Base-by-base conservation (phyloP, 345 rosid genomes). In the Rubroshorea leprosula region DNA sequence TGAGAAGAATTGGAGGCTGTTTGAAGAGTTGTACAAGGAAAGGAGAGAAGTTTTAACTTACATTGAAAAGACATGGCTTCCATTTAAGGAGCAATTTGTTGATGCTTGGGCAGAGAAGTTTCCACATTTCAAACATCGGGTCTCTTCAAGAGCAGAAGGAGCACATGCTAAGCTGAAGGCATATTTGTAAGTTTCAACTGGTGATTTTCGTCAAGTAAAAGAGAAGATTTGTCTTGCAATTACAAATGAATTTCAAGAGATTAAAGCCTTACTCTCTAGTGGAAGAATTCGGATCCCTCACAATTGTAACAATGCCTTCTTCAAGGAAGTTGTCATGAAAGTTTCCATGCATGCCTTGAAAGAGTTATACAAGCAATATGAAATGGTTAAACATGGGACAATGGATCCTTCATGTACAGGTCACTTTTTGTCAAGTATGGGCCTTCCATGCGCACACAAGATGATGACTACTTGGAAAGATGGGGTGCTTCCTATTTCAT, bases 201-300 rank as follows among this genome's bases (percentile, higher is more conserved):
- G 56, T 35, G 23, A 35, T 38, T 17, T 61, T 35, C 25, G 22
- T 3, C n/a, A 21, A 11, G 22, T n/a, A n/a, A n/a, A n/a, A n/a
- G n/a, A n/a, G n/a, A n/a, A n/a, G n/a, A n/a, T n/a, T n/a, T n/a
- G n/a, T 13, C 54, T 25, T 48, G 45, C 45, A 4, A 59, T 46
- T 48, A 54, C 25, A 4, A 46, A 38, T 50, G 26, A 50, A 38
- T 61, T 20, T 51, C 22, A 50, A 61, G 35, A 61, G 15, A 20
- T 61, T 9, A 61, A 50, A 12, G 0, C 56, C 7, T 0, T 9
- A 11, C 26, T 35, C 2, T 9, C 2, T 7, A 35, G 35, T 61
- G 49, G 39, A 61, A 60, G 22, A n/a, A 20, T 51, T 15, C 11
- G 19, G 5, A 7, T 20, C 5, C 31, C 56, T 1, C 49, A 38